phyloP scores from a whole-genome alignment of 768 basidiomycete genomes.

The Boletus sp. region DNA sequence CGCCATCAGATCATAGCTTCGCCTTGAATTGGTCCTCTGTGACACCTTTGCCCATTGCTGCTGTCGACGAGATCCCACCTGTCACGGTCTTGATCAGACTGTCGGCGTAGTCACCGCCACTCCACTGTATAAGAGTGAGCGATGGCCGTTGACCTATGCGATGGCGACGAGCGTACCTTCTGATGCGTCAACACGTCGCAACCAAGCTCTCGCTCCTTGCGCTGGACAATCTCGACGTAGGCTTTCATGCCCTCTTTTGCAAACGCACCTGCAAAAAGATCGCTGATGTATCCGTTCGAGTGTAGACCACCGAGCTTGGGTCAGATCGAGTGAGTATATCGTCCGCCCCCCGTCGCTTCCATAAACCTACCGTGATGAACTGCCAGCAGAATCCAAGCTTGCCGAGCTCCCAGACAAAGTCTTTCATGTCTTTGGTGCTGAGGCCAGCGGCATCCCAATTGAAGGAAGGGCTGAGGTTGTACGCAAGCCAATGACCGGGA shows the following conservation, averaged over 20 bases:
- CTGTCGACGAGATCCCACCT: constrained; percentile 92
- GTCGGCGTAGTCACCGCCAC: constrained; percentile 91
- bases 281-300: constrained; percentile 95
- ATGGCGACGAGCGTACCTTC: constrained; percentile 52
- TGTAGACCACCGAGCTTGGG: constrained; percentile 90
- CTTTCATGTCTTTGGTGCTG: constrained; percentile 77
- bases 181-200: constrained; percentile 98
- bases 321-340: constrained; percentile 3
- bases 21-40: constrained; percentile 81
- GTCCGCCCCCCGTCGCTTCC: background rate
- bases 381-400: constrained; percentile 98
- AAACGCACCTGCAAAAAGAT: constrained; percentile 84
- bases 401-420: constrained; percentile 89
- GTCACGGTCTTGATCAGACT: constrained; percentile 93
- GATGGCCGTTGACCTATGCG: constrained; percentile 8
- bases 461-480: constrained; percentile 92
- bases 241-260: constrained; percentile 98
- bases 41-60: constrained; percentile 99
- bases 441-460: constrained; percentile 95
- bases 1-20: constrained; percentile 37
- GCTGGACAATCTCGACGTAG: constrained; percentile 92
- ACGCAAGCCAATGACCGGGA: constrained; percentile 94
- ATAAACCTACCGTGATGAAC: constrained; percentile 85
- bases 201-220: constrained; percentile 87
- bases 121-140: constrained; percentile 59